These are phyloP conservation scores for Aspergillus oerlinghausenensis DNA, from an alignment of 2,329 filamentous ascomycete species.

Conservation along the genomic window DNA sequence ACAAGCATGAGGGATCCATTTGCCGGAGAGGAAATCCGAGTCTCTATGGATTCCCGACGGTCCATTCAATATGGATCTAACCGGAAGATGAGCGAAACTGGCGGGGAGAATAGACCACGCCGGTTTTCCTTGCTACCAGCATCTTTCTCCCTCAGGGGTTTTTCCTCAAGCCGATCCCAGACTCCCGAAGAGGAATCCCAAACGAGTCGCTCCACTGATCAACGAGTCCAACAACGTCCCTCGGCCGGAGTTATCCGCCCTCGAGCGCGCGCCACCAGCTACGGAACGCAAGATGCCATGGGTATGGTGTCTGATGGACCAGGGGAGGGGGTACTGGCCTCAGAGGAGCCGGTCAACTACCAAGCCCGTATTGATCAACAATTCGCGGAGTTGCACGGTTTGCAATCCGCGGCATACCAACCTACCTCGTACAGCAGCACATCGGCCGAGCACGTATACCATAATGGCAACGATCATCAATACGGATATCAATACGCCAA, in stretches of 20 bases:
- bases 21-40: constrained; percentile 55
- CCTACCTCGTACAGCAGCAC: constrained; percentile 23
- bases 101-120: constrained; percentile 55
- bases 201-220: constrained; percentile 33
- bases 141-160: constrained; percentile 61
- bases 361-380: constrained; percentile 40
- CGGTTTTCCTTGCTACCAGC: constrained; percentile 68
- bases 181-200: constrained; percentile 41
- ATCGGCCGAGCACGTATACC: constrained; percentile 29
- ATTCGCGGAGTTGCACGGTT: constrained; percentile 36
- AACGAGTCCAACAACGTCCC: constrained; percentile 27
- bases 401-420: constrained; percentile 26
- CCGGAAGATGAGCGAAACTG: constrained; percentile 67
- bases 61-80: constrained; percentile 66
- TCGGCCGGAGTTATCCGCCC: constrained; percentile 31
- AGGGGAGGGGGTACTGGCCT: constrained; percentile 19
- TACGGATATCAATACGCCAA: constrained; percentile 27
- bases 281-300: constrained; percentile 30
- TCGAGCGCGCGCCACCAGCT: constrained; percentile 28
- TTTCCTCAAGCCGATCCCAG: constrained; percentile 53
- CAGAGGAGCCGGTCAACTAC: constrained; percentile 33
- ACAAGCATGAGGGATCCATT: constrained; percentile 81
- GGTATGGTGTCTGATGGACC: constrained; percentile 25
- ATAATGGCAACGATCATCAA: constrained; percentile 28
- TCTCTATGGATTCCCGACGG: constrained; percentile 69